Conservation (phyloP, 2,329 filamentous ascomycete genomes). For the Dactylellina drechsleri region DNA sequence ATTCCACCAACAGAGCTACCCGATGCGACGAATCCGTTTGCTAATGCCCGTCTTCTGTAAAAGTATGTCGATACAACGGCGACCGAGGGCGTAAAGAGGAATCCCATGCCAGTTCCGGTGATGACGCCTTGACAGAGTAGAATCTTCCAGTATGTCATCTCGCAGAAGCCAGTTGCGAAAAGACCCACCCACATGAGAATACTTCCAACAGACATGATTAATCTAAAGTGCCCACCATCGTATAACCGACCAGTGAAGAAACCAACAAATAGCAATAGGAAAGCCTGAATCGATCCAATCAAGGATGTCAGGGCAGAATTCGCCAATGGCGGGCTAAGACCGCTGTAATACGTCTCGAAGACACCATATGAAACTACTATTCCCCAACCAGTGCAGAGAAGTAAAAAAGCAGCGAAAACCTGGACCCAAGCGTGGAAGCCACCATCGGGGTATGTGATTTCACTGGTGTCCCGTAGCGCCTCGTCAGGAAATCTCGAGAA, state of each 20-base stretch:
- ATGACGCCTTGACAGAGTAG: constrained; percentile 67
- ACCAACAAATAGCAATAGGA: constrained; percentile 66
- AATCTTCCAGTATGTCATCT: constrained; percentile 62
- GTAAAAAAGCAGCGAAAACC: constrained; percentile 62
- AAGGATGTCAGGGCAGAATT: constrained; percentile 66
- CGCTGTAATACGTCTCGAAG: constrained; percentile 68
- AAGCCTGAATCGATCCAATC: constrained; percentile 68
- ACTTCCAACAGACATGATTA: constrained; percentile 63
- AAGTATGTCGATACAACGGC: constrained; percentile 72
- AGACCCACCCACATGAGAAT: constrained; percentile 64
- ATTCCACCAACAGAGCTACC: constrained; percentile 73
- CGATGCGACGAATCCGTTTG: constrained; percentile 70
- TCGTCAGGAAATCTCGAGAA: constrained; percentile 39
- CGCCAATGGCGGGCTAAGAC: constrained; percentile 60
- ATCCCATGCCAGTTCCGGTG: constrained; percentile 68
- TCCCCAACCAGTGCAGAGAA: constrained; percentile 64
- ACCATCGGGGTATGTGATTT: constrained; percentile 59
- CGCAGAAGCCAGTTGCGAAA: constrained; percentile 65
- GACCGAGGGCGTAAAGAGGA: constrained; percentile 68
- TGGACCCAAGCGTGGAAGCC: constrained; percentile 63
- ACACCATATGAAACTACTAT: constrained; percentile 69
- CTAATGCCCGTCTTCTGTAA: constrained; percentile 68
- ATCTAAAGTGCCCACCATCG: constrained; percentile 66
- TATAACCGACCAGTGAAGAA: constrained; percentile 66
- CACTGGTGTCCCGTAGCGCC: constrained; percentile 24